These are phyloP conservation scores for Aspergillus fijiensis DNA, from an alignment of 2,329 filamentous ascomycete genomes.

Conservation along the genomic window DNA sequence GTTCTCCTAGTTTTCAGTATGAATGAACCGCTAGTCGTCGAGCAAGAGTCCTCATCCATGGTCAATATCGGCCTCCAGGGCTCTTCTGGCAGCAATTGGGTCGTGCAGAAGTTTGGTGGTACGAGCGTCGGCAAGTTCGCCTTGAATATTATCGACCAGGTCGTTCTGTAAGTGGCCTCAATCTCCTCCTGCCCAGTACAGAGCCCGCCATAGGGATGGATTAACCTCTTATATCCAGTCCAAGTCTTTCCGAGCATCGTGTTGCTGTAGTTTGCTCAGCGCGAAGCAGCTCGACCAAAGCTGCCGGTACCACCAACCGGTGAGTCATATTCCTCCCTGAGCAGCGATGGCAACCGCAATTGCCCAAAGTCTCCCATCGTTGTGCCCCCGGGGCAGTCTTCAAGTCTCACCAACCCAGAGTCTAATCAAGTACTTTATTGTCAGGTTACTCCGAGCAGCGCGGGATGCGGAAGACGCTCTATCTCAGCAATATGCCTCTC, in stretches of 20 bases:
- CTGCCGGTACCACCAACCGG: conserved; percentile 92
- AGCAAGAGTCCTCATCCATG: conserved; percentile 14
- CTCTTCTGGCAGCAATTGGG: conserved; percentile 57
- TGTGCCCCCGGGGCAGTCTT: background rate
- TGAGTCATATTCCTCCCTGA: conserved; percentile 51
- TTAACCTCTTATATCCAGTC: conserved; percentile 41
- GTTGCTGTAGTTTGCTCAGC: conserved; percentile 95
- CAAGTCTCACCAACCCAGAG: conserved; percentile 4
- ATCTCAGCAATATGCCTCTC: conserved; percentile 63
- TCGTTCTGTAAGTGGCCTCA: conserved; percentile 57
- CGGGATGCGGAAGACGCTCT: conserved; percentile 49
- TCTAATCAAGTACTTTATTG: background rate
- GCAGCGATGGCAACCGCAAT: background rate
- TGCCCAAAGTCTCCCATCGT: background rate
- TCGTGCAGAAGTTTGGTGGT: conserved; percentile 93
- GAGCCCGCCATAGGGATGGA: background rate
- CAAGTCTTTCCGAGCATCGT: conserved; percentile 65
- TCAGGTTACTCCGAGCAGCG: conserved; percentile 49
- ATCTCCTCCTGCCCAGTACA: conserved; percentile 2
- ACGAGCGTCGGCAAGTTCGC: conserved; percentile 96
- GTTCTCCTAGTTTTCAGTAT: conserved; percentile 14
- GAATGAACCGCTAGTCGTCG: conserved; percentile 15
- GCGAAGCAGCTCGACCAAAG: conserved; percentile 89
- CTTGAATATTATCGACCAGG: conserved; percentile 69
- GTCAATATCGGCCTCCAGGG: conserved; percentile 17